Conservation (phyloP, 176 grass and related monocot genomes). For the Oryza australiensis region DNA sequence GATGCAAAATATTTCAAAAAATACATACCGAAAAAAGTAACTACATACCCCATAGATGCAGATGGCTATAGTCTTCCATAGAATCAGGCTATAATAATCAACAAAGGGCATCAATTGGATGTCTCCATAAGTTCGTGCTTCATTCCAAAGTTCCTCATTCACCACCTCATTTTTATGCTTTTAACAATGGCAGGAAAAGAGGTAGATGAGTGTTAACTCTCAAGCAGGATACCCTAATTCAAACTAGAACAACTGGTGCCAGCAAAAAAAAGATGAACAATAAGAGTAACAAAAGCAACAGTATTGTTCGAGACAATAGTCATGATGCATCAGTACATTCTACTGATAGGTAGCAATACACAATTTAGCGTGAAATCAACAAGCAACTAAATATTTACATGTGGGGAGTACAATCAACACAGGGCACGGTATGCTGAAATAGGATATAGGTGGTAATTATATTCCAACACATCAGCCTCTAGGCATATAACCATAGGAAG, state of each 20-base stretch:
- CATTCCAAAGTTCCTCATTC: conserved; percentile 95
- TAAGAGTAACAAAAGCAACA: conserved; percentile 16
- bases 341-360: conserved; percentile 1
- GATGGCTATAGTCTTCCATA: conserved; percentile 97
- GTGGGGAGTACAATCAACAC: neutral
- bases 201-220: conserved; percentile 32
- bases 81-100: conserved; percentile 98
- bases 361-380: neutral
- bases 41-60: conserved; percentile 88
- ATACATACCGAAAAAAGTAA: neutral
- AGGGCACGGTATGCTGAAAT: neutral
- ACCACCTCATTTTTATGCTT: conserved; percentile 97
- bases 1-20: neutral
- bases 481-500: conserved; percentile 11
- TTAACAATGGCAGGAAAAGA: conserved; percentile 28
- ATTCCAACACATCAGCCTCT: neutral
- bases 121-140: conserved; percentile 87
- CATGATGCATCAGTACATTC: neutral
- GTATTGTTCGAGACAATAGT: neutral
- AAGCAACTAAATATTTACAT: neutral
- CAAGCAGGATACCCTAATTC: conserved; percentile 9
- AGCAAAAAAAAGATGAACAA: neutral
- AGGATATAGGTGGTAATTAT: neutral
- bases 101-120: conserved; percentile 99
- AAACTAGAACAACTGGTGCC: conserved; percentile 4